Evolutionary conservation across 2,329 filamentous ascomycete genomes (phyloP).

Genomic region (Arthrobotrys sinensis): DNA sequence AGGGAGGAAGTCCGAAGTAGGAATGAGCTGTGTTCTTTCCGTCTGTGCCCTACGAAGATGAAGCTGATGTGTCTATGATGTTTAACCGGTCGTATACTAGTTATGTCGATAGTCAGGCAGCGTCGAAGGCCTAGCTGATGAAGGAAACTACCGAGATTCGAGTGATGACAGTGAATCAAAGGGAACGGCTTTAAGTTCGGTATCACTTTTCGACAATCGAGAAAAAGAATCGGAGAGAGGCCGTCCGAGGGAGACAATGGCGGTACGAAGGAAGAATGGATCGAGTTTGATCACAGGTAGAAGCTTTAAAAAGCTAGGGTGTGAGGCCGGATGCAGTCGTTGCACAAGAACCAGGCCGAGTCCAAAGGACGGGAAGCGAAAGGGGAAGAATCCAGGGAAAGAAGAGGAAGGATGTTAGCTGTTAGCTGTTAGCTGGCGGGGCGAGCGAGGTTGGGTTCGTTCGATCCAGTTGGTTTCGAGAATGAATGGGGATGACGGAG

Average conservation of each 20-base stretch:
- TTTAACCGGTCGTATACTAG: background rate
- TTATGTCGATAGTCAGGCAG: background rate
- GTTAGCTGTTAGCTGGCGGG: constrained; percentile 18
- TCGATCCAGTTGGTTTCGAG: background rate
- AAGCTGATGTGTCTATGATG: background rate
- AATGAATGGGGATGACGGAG: constrained; percentile 6
- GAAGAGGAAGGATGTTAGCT: background rate
- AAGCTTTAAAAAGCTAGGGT: constrained; percentile 34
- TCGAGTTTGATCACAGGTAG: constrained; percentile 44
- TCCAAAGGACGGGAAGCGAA: constrained; percentile 25
- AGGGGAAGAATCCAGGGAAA: constrained; percentile 11
- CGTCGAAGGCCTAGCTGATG: background rate
- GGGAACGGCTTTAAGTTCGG: constrained; percentile 10
- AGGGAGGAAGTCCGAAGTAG: constrained; percentile 22
- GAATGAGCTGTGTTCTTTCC: constrained; percentile 21
- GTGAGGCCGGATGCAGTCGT: constrained; percentile 37
- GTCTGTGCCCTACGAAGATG: constrained; percentile 5
- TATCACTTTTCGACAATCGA: constrained; percentile 9
- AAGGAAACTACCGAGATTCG: constrained; percentile 9
- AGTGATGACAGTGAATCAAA: constrained; percentile 9
- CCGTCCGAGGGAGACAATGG: constrained; percentile 38
- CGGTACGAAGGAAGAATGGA: constrained; percentile 52
- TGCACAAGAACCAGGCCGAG: constrained; percentile 43
- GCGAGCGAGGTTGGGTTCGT: constrained; percentile 23
- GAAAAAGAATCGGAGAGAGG: constrained; percentile 29